phyloP scores from a whole-genome alignment of 768 basidiomycete genomes.

The Collybia mongolica region DNA sequence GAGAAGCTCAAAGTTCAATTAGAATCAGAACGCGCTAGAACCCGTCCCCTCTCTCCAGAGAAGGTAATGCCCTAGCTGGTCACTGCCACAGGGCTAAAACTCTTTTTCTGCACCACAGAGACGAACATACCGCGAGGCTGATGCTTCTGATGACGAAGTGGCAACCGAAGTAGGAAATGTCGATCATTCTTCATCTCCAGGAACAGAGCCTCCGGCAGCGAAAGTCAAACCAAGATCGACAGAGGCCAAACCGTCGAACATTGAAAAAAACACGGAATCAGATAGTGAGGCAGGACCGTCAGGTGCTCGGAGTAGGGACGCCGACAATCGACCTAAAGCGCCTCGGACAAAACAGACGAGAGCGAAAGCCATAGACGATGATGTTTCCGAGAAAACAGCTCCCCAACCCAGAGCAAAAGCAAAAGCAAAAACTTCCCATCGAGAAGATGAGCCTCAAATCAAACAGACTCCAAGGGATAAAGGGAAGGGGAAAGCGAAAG shows the following conservation, averaged over 20 bases:
- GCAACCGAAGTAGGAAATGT: constrained; percentile 6
- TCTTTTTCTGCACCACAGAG: not conserved
- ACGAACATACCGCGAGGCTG: not conserved
- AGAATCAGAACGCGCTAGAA: constrained; percentile 33
- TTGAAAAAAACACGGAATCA: not conserved
- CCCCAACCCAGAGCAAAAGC: not conserved
- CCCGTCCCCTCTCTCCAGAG: constrained; percentile 24
- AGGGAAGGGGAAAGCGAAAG: constrained; percentile 28
- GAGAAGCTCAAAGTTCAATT: constrained; percentile 44
- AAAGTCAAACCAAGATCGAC: constrained; percentile 9
- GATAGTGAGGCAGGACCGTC: constrained; percentile 13
- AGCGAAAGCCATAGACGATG: constrained; percentile 1
- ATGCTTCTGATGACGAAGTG: not conserved
- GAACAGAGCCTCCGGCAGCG: constrained; percentile 1
- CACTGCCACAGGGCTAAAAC: not conserved
- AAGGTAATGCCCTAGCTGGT: constrained; percentile 10
- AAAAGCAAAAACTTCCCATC: constrained; percentile 5
- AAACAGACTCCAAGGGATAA: constrained; percentile 11
- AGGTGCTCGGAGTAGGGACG: not conserved
- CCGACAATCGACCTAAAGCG: not conserved
- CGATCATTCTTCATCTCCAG: constrained; percentile 3
- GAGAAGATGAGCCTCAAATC: constrained; percentile 4
- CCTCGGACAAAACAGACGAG: constrained; percentile 7
- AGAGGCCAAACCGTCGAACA: constrained; percentile 4
- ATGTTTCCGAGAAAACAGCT: constrained; percentile 10